Evolutionary conservation across 345 rosid genomes (phyloP).

Genomic region (Luvunga scandens): DNA sequence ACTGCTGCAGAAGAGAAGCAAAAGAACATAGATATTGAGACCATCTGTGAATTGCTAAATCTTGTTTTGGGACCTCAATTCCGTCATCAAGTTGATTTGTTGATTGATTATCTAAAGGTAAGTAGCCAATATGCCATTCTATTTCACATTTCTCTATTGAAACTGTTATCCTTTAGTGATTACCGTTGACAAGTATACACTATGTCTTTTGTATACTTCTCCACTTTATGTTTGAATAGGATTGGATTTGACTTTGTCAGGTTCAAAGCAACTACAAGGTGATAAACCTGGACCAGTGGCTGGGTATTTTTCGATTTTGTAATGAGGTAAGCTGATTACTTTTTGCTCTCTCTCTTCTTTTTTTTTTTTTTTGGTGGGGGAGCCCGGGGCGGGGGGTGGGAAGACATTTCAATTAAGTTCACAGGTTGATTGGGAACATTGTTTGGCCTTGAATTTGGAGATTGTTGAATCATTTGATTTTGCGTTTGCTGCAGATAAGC

Average conservation of each 20-base stretch:
- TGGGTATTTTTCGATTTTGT: conserved; percentile 48
- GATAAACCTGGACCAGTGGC: conserved; percentile 58
- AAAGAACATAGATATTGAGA: conserved; percentile 50
- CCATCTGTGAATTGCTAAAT: conserved; percentile 46
- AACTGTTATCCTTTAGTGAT: background rate
- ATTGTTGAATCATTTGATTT: background rate
- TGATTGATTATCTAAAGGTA: conserved; percentile 52
- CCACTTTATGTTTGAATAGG: background rate
- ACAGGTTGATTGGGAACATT: background rate
- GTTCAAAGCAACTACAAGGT: conserved; percentile 52
- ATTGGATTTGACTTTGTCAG: conserved; percentile 26
- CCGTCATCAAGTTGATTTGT: conserved; percentile 30
- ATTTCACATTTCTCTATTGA: background rate
- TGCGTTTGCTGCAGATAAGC: conserved; percentile 29
- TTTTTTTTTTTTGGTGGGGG: too few species aligned
- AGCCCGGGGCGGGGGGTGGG: too few species aligned
- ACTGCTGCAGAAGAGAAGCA: conserved; percentile 50
- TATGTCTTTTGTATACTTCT: background rate
- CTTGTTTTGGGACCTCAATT: conserved; percentile 42
- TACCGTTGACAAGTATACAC: background rate
- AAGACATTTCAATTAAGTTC: background rate
- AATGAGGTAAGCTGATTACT: conserved; percentile 36
- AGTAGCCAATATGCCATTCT: background rate
- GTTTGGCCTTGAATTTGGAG: background rate
- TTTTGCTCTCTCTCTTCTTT: background rate